Conservation (phyloP, 805 yeast genomes). For the Blastobotrys americana region DNA sequence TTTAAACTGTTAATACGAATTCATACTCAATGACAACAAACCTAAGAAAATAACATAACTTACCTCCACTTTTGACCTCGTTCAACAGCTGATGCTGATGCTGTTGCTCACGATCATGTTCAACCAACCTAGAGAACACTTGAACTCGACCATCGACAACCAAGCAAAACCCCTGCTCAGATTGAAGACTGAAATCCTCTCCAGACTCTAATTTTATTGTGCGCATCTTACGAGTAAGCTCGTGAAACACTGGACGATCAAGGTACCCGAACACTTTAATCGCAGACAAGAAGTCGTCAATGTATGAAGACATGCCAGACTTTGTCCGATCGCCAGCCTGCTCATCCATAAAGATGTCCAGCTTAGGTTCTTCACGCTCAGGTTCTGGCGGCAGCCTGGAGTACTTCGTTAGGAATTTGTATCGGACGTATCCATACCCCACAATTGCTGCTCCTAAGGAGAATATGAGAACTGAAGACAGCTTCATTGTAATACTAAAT, state of each 20-base stretch:
- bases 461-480: slow-evolving; percentile 35
- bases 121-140: slow-evolving; percentile 53
- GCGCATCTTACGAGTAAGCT: slow-evolving; percentile 82
- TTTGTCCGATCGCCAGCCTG: slow-evolving; percentile 32
- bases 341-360: slow-evolving; percentile 41
- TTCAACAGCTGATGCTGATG: slow-evolving; percentile 62
- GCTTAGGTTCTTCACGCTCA: slow-evolving; percentile 37
- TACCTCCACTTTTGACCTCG: slow-evolving; percentile 63
- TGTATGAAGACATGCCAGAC: slow-evolving; percentile 51
- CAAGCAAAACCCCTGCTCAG: slow-evolving; percentile 76
- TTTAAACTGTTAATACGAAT: background rate
- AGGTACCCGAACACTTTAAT: slow-evolving; percentile 90
- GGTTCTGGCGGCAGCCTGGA: slow-evolving; percentile 47
- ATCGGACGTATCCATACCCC: slow-evolving; percentile 47
- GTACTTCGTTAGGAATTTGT: slow-evolving; percentile 56
- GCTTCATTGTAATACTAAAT: slow-evolving; percentile 45
- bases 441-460: slow-evolving; percentile 22
- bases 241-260: slow-evolving; percentile 86
- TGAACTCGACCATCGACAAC: slow-evolving; percentile 89
- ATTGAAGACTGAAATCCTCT: slow-evolving; percentile 68
- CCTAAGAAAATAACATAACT: background rate
- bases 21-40: background rate
- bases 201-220: slow-evolving; percentile 75
- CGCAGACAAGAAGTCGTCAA: slow-evolving; percentile 85
- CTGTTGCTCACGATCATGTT: background rate